A percentile compares a stretch with the other conserved stretches of the same genome.
phyloP scores from a whole-genome alignment of 106 monocot genomes.

The Apostasia shenzhenica region DNA sequence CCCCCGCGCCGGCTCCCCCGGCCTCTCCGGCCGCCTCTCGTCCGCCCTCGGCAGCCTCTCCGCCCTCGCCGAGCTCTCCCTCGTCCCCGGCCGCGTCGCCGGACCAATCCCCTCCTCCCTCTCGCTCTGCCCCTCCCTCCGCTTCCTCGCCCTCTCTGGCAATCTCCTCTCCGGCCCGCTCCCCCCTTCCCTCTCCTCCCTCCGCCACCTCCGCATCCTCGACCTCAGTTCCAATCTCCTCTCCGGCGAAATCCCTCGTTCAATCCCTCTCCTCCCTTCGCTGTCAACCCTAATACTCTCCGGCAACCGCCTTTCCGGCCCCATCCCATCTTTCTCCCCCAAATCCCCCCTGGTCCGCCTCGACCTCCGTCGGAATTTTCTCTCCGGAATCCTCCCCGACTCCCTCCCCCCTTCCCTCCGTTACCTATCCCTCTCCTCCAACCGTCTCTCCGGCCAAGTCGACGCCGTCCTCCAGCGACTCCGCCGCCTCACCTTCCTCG shows the following conservation, averaged over 20 bases:
- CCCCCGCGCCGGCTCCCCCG: conserved; percentile 52
- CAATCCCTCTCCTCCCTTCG: conserved; percentile 14
- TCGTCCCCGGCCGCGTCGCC: conserved; percentile 56
- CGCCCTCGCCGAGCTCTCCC: conserved; percentile 54
- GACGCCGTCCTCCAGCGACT: conserved; percentile 9
- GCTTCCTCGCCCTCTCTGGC: conserved; percentile 62
- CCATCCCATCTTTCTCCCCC: conserved; percentile 11
- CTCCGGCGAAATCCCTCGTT: conserved; percentile 28
- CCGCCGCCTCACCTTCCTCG: conserved; percentile 24
- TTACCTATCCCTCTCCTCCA: conserved; percentile 43
- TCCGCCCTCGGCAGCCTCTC: conserved; percentile 41
- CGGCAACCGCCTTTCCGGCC: conserved; percentile 44
- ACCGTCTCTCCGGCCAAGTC: conserved; percentile 29
- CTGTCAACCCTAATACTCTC: conserved; percentile 55
- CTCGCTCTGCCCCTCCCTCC: conserved; percentile 23
- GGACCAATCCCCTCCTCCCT: conserved; percentile 37
- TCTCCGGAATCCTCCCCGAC: conserved; percentile 31
- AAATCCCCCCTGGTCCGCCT: conserved; percentile 31
- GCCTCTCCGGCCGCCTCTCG: conserved; percentile 42
- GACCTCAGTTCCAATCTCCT: conserved; percentile 46
- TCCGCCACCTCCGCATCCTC: conserved; percentile 29
- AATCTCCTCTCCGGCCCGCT: conserved; percentile 42
- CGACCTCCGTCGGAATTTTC: conserved; percentile 46
- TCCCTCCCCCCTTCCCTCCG: conserved; percentile 22
- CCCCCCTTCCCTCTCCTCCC: conserved; percentile 25